Conservation (phyloP, 371 early-diverging fungal species). For the Rhizopus arrhizus region DNA sequence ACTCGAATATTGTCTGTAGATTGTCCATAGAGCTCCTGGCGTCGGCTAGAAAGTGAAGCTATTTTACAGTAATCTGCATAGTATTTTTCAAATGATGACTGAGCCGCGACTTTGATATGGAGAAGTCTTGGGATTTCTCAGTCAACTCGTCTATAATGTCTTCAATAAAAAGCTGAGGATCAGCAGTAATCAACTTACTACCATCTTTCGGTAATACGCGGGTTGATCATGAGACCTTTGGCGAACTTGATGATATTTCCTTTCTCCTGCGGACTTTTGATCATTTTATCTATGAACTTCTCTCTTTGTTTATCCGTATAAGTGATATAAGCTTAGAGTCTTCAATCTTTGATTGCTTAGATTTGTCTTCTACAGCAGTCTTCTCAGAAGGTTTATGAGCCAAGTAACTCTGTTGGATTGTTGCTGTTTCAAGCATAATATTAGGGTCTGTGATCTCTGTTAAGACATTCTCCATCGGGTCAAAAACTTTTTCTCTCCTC, state of each 20-base stretch:
- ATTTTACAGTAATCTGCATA: slow-evolving; percentile 5
- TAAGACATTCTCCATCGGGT: slow-evolving; percentile 12
- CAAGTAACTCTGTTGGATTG: slow-evolving; percentile 7
- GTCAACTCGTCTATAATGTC: neutral
- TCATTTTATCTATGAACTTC: slow-evolving; percentile 6
- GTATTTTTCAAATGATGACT: neutral
- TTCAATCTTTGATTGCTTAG: slow-evolving; percentile 7
- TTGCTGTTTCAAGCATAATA: slow-evolving; percentile 14
- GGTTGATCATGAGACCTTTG: slow-evolving; percentile 6
- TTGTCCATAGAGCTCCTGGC: slow-evolving; percentile 6
- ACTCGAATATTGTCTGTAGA: slow-evolving; percentile 10
- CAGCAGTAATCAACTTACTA: neutral
- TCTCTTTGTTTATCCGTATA: slow-evolving; percentile 2
- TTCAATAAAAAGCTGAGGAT: neutral
- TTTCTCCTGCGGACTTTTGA: slow-evolving; percentile 13
- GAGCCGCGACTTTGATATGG: neutral
- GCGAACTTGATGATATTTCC: slow-evolving; percentile 8
- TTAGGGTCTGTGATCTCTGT: slow-evolving; percentile 9
- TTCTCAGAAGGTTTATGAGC: slow-evolving; percentile 9
- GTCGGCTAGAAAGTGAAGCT: neutral
- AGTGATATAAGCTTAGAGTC: slow-evolving; percentile 13
- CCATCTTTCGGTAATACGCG: slow-evolving; percentile 7
- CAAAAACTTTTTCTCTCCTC: slow-evolving; percentile 10
- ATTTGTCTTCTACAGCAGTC: slow-evolving; percentile 1
- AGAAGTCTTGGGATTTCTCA: slow-evolving; percentile 2